A percentile compares a stretch with the other conserved stretches of the same genome.
phyloP scores from a whole-genome alignment of 2,329 filamentous ascomycete species.

The Colletotrichum orbiculare region DNA sequence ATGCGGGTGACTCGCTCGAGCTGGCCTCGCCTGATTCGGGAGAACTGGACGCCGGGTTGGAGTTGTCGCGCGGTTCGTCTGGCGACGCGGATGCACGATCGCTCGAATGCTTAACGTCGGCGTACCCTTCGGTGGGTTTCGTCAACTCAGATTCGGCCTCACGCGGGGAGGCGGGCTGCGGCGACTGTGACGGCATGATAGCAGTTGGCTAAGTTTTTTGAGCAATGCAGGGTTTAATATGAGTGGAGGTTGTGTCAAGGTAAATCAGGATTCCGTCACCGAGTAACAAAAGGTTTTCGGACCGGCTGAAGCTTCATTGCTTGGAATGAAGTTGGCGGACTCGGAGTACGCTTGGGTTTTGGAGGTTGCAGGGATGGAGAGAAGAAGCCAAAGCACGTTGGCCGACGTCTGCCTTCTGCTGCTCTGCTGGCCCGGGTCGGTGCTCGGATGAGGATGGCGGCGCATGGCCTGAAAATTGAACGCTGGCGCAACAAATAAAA shows the following conservation, averaged over 20 bases:
- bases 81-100: constrained; percentile 1
- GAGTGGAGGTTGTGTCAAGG: constrained; percentile 11
- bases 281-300: constrained; percentile 22
- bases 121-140: constrained; percentile 7
- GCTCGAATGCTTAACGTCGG: constrained; percentile 9
- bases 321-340: constrained; percentile 17
- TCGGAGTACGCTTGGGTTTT: background rate
- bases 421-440: no score
- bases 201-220: constrained; percentile 6
- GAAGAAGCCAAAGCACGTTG: constrained; percentile 2
- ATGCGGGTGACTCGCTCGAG: constrained; percentile 19
- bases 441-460: constrained; percentile 11
- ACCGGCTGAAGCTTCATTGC: constrained; percentile 25
- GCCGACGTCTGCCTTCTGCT: background rate
- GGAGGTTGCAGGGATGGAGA: background rate
- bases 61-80: constrained; percentile 7
- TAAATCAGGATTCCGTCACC: constrained; percentile 30
- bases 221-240: constrained; percentile 33
- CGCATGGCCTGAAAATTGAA: constrained; percentile 25
- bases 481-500: constrained; percentile 20
- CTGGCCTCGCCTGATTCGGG: constrained; percentile 36
- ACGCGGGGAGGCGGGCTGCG: constrained; percentile 22
- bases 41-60: constrained; percentile 26
- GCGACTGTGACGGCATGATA: constrained; percentile 32
- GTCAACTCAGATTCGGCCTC: constrained; percentile 25